Base-by-base conservation (phyloP, 2,329 filamentous ascomycete species). In the Stromatinia cepivora region DNA sequence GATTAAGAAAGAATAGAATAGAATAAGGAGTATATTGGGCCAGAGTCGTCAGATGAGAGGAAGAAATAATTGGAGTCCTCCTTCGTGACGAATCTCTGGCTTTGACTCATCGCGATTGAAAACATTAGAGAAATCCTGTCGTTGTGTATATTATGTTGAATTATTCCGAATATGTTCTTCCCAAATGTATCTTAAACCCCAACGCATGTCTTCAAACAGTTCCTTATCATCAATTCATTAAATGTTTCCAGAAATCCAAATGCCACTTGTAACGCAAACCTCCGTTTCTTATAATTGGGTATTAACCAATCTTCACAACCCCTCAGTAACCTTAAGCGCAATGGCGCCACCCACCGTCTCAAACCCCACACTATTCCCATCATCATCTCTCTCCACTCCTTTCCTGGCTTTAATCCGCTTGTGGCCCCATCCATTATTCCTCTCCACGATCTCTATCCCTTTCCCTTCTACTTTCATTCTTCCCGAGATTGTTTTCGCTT, bases 341-440 rank as follows among this genome's bases (percentile, higher is more conserved):
- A 69, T 69, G 3, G 39, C 58, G 31, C 75, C 76, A 46, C 71
- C 67, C n/a, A 77, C 71, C 34, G 61, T 71, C 13, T 68, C 64
- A 68, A 78, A 69, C 25, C 71, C 70, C 5, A 73, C 72, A 36
- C 25, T 48, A 42, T 72, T 70, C 11, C 75, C 76, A n/a, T 76
- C 71, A 0, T 69, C 70, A 34, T 73, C 69, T 7, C 54, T 56
- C 11, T 72, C 71, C 17, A 73, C 72, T 8, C 76, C 76, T 48
- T 75, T 77, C 57, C 71, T 70, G 13, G 73, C 74, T 31, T 72
- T 31, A 0, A 76, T 28, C 39, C 75, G 71, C 46, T 71, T 75
- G 42, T 57, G 71, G 0, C 68, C 76, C 65, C 50, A 72, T 1
- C 72, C 73, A n/a, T 73, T 74, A 28, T 66, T 72, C 4, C 73